Evolutionary conservation across 352 stramenopile species (phyloP).

Genomic region (Sclerospora graminicola): DNA sequence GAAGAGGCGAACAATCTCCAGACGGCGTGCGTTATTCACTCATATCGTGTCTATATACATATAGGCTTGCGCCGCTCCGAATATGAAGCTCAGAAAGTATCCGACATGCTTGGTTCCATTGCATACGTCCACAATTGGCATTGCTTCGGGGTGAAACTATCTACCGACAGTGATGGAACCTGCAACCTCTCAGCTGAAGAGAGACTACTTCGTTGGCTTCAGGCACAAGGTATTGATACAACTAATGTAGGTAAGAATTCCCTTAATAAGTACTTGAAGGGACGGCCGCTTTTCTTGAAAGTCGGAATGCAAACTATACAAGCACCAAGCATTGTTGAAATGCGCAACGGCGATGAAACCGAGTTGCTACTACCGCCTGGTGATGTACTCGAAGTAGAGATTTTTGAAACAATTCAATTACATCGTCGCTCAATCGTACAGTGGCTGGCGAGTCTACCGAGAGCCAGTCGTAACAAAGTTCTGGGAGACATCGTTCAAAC

Average conservation of each 20-base stretch:
- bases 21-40: slow-evolving; percentile 79
- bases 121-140: slow-evolving; percentile 87
- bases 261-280: slow-evolving; percentile 81
- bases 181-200: slow-evolving; percentile 57
- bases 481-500: slow-evolving; percentile 63
- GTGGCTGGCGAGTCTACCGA: slow-evolving; percentile 38
- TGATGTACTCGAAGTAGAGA: slow-evolving; percentile 78
- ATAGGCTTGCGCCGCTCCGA: slow-evolving; percentile 55
- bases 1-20: slow-evolving; percentile 66
- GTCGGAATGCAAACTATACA: slow-evolving; percentile 83
- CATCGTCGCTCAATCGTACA: slow-evolving; percentile 69
- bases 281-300: slow-evolving; percentile 78
- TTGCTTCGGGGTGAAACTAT: slow-evolving; percentile 84
- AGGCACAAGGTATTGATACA: slow-evolving; percentile 86
- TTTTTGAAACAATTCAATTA: slow-evolving; percentile 77
- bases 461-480: slow-evolving; percentile 25
- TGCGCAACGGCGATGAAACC: slow-evolving; percentile 39
- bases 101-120: slow-evolving; percentile 68
- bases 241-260: slow-evolving; percentile 70
- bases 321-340: slow-evolving; percentile 70
- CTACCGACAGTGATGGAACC: slow-evolving; percentile 30
- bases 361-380: slow-evolving; percentile 64
- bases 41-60: slow-evolving; percentile 63
- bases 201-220: slow-evolving; percentile 76
- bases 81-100: slow-evolving; percentile 59